Evolutionary conservation across 2,329 filamentous ascomycete genomes (phyloP), one percentile per base, ranked within the genome.

Genomic region (Colletotrichum musae): DNA sequence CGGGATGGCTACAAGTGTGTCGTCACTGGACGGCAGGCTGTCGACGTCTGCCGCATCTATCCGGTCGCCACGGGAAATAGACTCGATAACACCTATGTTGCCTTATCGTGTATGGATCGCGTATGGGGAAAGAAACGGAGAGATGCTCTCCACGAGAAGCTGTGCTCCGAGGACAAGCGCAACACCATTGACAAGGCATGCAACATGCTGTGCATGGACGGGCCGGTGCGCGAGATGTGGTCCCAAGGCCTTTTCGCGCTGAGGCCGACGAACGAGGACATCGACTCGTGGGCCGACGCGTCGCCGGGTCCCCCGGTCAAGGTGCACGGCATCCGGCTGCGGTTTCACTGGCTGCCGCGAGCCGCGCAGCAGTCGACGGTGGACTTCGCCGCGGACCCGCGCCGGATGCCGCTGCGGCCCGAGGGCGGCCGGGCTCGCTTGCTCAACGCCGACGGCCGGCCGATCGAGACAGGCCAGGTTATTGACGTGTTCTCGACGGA

Each of bases 81-180:
- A 2, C 28, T 32, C 6, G 28, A 6, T 5, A 32, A 32, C 4
- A 32, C 5, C 6, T 32, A 6, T 6, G 9, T 32, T 7, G 28
- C 4, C 28, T 7, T 32, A 7, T 2, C 2, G 9, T 4, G 2
- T 7, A 32, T 32, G 5, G 2, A 32, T 6, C 9, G 5, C 2
- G 28, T 32, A 32, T 32, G 28, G 6, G 28, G 28, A 7, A 7
- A 7, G 6, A 32, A 2, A 6, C 5, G 9, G 2, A 7, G 6
- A 6, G 9, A 6, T 32, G 4, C 6, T 32, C 28, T 32, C 9
- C 28, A 7, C 6, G 9, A 32, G 2, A 10, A 43, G 5, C 2
- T 15, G 2, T 2, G 2, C 15, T 2, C 5, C 28, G 2, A 7
- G 5, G 39, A 16, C 15, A 5, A 12, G 15, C 1, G 2, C 2